Evolutionary conservation across 495 filamentous ascomycete species (phyloP), one percentile per base, ranked within the genome.

Genomic region (Penicillium cataractarum): DNA sequence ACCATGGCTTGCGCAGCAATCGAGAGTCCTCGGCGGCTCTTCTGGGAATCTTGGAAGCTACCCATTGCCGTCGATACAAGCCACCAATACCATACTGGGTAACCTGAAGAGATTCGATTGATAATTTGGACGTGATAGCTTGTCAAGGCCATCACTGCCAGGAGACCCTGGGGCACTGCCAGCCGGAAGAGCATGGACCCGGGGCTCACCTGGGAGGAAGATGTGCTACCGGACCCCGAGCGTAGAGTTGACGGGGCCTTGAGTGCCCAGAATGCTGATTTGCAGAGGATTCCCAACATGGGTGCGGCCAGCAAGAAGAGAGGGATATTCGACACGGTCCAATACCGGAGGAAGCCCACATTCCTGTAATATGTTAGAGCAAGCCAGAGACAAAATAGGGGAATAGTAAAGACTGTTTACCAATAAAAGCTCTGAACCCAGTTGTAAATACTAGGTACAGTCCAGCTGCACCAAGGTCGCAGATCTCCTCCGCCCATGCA

Each of bases 71-170:
- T 67, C 9, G 74, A 83, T 27, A 81, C 87, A 40, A 93, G 49
- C 80, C 88, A 95, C 86, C 90, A 90, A 71, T 97, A 93, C 92
- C 92, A 96, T 27, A 97, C 68, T 31, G 92, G 90, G 75, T 92
- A 97, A 0, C 89, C 92, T 0, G 93, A 97, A 3, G 91, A 89
- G 17, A 99, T 86, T 32, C 95, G 83, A 39, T 89, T 95, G 63
- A 98, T 89, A 60, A 98, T 96, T 74, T 99, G 95, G 13, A 97
- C 90, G 65, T 99, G 95, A 65, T 94, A 96, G 51, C 74, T 90
- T 9, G 88, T 90, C 27, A 93, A 66, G 8, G 92, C 90, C 65
- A 93, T 73, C 12, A 84, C 62, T 0, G 89, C 87, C 32, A 99
- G 76, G 3, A 93, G 39, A 2, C 92, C 73, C 73, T 98, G 93